phyloP scores from a whole-genome alignment of 2,329 filamentous ascomycete species.

The Penicillium sp. region DNA sequence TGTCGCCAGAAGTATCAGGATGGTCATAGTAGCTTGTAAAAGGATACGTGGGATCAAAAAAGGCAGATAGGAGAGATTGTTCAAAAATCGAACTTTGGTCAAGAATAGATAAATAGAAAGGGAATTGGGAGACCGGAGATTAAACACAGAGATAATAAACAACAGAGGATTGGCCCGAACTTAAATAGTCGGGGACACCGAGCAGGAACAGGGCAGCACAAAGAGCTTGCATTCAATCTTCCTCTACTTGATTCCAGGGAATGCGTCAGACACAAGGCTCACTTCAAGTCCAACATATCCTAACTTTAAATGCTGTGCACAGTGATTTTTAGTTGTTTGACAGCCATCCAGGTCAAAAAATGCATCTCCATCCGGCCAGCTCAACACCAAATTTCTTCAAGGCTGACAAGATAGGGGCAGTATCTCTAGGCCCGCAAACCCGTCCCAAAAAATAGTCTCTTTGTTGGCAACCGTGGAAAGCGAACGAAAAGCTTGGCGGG shows the following conservation, averaged over 20 bases:
- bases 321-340: not conserved
- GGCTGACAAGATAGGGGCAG: not conserved
- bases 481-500: slow-evolving; percentile 8
- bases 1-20: slow-evolving; percentile 4
- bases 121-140: not conserved
- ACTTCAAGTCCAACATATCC: not conserved
- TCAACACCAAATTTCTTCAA: not conserved
- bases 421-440: not conserved
- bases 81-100: not conserved
- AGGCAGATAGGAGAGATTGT: not conserved
- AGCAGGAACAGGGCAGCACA: not conserved
- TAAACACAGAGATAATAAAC: not conserved
- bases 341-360: not conserved
- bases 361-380: not conserved
- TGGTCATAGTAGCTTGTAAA: slow-evolving; percentile 6
- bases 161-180: not conserved
- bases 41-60: not conserved
- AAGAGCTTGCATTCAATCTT: not conserved
- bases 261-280: slow-evolving; percentile 1
- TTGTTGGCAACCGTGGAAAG: slow-evolving; percentile 18
- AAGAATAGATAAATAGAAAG: not conserved
- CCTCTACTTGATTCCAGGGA: too few relatives aligned
- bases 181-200: not conserved
- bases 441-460: slow-evolving; percentile 17
- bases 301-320: slow-evolving; percentile 3